phyloP scores from a whole-genome alignment of 2,329 filamentous ascomycete genomes.

The Fusarium sp. region DNA sequence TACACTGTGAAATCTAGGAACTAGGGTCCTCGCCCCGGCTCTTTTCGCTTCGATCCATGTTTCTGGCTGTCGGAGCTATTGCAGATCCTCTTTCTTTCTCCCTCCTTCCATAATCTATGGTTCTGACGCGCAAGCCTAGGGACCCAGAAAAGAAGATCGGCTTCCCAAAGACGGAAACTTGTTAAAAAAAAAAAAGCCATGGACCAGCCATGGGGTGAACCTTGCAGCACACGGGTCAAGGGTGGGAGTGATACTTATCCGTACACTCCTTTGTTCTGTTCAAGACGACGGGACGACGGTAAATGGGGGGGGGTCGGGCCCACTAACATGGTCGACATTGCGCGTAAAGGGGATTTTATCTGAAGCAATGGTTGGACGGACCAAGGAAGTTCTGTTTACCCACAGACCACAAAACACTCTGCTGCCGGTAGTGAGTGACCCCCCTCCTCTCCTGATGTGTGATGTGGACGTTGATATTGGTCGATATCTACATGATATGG shows the following conservation, averaged over 20 bases:
- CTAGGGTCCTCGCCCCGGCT: not conserved
- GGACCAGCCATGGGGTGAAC: not conserved
- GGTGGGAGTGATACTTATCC: not conserved
- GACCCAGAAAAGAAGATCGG: not conserved
- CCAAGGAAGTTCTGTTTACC: not conserved
- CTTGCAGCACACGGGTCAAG: conserved; percentile 6
- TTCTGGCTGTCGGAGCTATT: not conserved
- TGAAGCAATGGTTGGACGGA: conserved; percentile 1
- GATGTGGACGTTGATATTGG: not conserved
- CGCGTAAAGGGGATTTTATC: not conserved
- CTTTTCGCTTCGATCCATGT: not conserved
- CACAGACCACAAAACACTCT: not conserved
- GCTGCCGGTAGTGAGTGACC: not conserved
- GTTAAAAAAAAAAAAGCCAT: not conserved
- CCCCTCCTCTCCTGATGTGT: not conserved
- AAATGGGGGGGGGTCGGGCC: not conserved
- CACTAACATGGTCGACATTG: not conserved
- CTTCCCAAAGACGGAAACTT: not conserved
- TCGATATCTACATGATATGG: not conserved
- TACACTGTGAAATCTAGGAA: not conserved
- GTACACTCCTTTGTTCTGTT: not conserved
- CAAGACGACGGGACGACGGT: not conserved
- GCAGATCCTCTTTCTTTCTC: not conserved
- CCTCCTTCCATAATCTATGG: not conserved
- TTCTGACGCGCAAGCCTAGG: conserved; percentile 4